A percentile compares a stretch with the other conserved stretches of the same genome.
Conservation (phyloP, 139 green algal genomes). For the Closterium sp. region DNA sequence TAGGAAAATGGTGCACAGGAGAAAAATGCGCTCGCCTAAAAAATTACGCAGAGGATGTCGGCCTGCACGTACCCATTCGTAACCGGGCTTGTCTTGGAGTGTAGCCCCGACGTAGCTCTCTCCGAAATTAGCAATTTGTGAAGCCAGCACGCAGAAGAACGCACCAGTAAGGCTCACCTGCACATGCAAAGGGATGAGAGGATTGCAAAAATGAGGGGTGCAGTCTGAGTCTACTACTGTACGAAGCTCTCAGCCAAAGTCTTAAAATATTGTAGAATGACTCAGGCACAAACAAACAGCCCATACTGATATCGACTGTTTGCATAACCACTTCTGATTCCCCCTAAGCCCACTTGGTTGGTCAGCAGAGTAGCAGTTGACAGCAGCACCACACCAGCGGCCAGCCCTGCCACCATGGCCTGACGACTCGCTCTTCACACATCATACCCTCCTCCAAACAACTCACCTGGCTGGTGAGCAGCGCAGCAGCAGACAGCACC, state of each 20-base stretch:
- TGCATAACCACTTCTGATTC: no score
- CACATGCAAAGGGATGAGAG: background rate
- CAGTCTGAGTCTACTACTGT: no score
- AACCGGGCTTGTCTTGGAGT: constrained; percentile 64
- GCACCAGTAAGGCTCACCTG: constrained; percentile 34
- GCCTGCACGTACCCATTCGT: constrained; percentile 46
- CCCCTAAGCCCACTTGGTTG: no score
- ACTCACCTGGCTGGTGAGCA: background rate
- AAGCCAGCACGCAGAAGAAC: constrained; percentile 24
- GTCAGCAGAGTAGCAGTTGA: no score
- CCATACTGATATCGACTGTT: no score
- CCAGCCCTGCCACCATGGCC: no score
- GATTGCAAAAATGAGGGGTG: background rate
- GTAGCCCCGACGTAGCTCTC: constrained; percentile 88
- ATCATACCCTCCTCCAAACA: no score
- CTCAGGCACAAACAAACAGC: no score
- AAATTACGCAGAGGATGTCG: background rate
- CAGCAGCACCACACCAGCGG: no score
- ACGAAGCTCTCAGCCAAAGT: no score
- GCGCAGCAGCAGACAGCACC: constrained; percentile 55
- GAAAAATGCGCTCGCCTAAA: background rate
- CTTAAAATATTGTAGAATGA: no score
- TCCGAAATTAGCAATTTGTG: constrained; percentile 77
- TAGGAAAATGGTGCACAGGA: background rate
- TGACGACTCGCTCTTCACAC: no score